Evolutionary conservation across 176 grass and related monocot species (phyloP).

Genomic region (Thinopyrum elongatum): DNA sequence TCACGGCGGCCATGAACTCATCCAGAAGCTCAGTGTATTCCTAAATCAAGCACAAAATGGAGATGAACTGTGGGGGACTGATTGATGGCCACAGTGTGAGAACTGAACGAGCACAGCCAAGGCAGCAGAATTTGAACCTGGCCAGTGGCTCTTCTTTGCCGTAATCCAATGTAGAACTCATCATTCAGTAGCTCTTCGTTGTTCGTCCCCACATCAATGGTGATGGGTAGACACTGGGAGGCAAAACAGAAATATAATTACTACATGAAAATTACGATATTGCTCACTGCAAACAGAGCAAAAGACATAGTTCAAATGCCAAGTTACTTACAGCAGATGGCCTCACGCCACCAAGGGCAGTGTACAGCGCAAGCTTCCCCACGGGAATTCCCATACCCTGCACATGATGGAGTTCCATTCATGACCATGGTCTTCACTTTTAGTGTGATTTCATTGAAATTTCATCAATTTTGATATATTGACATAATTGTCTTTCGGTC

Average conservation of each 20-base stretch:
- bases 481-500: no score
- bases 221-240: constrained; percentile 72
- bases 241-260: background rate
- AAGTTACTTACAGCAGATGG: constrained; percentile 64
- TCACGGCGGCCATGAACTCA: constrained; percentile 88
- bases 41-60: constrained; percentile 35
- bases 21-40: constrained; percentile 75
- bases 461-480: no score
- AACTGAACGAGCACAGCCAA: background rate
- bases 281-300: background rate
- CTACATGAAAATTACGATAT: background rate
- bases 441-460: no score
- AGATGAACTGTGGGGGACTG: background rate
- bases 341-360: constrained; percentile 77
- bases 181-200: constrained; percentile 84
- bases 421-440: background rate
- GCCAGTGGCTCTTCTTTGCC: constrained; percentile 72
- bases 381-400: constrained; percentile 98
- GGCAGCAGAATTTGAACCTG: constrained; percentile 41
- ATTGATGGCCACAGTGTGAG: background rate
- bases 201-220: constrained; percentile 94
- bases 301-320: background rate
- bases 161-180: constrained; percentile 88
- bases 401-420: background rate
- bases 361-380: constrained; percentile 86